Percentiles rank a stretch among this genome's conserved stretches.
Evolutionary conservation across 176 grass and related monocot genomes (phyloP).

Genomic region (Triticum monococcum): DNA sequence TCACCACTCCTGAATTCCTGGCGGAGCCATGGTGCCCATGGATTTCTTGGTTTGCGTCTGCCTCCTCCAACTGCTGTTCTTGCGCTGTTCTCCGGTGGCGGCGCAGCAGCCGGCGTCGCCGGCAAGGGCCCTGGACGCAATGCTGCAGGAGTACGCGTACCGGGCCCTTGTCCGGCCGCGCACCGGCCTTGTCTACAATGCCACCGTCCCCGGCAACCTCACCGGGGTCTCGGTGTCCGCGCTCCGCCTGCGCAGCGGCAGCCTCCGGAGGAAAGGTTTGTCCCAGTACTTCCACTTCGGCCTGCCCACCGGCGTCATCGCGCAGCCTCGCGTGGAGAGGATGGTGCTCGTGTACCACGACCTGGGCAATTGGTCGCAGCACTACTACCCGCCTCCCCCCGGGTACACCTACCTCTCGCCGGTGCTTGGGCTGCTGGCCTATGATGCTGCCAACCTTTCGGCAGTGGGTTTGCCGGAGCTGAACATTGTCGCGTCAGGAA

Average conservation of each 20-base stretch:
- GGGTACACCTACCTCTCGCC: slow-evolving; percentile 83
- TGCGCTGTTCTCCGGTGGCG: background rate
- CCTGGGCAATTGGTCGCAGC: slow-evolving; percentile 48
- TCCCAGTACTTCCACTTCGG: slow-evolving; percentile 50
- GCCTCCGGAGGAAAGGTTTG: slow-evolving; percentile 55
- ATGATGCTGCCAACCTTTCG: slow-evolving; percentile 67
- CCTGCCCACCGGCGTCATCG: slow-evolving; percentile 54
- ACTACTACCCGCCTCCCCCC: slow-evolving; percentile 61
- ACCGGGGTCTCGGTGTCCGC: slow-evolving; percentile 58
- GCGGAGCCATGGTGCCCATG: background rate
- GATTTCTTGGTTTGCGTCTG: background rate
- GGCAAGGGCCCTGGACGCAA: slow-evolving; percentile 51
- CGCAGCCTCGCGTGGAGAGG: slow-evolving; percentile 66
- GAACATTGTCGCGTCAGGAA: slow-evolving; percentile 32
- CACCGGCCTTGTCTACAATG: slow-evolving; percentile 66
- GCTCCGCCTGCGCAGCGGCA: slow-evolving; percentile 76
- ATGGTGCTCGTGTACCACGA: slow-evolving; percentile 75
- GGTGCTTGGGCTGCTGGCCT: slow-evolving; percentile 74
- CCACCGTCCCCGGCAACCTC: slow-evolving; percentile 49
- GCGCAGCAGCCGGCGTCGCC: slow-evolving; percentile 21
- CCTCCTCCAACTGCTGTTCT: slow-evolving; percentile 24
- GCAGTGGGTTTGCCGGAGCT: slow-evolving; percentile 54
- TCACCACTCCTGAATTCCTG: background rate
- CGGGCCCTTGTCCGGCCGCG: slow-evolving; percentile 48
- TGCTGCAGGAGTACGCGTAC: slow-evolving; percentile 74